Percentiles rank a stretch among this genome's conserved stretches.
phyloP scores from a whole-genome alignment of 768 basidiomycete species.

The Exidia glandulosa region DNA sequence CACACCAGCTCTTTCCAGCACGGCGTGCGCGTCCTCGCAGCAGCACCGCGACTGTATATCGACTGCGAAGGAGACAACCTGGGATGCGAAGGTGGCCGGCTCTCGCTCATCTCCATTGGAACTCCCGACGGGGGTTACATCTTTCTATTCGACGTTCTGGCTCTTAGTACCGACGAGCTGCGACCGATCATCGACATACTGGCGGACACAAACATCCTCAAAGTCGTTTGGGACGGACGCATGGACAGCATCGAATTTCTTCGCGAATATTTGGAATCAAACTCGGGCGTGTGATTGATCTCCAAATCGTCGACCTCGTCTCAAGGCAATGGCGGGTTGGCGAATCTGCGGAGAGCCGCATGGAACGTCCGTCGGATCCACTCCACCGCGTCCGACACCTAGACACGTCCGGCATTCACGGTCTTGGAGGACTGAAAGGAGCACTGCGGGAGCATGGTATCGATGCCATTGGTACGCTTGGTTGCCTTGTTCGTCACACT shows the following conservation, averaged over 20 bases:
- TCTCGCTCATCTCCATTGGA: background rate
- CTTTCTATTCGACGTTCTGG: constrained; percentile 28
- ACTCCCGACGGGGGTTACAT: constrained; percentile 5
- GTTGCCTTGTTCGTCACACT: background rate
- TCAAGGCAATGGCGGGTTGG: no score
- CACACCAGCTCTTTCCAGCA: no score
- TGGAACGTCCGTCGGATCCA: constrained; percentile 13
- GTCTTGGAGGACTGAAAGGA: constrained; percentile 24
- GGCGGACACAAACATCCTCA: constrained; percentile 17
- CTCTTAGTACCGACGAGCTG: constrained; percentile 9
- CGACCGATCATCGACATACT: constrained; percentile 19
- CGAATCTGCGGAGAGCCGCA: constrained; percentile 19
- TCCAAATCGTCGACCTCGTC: constrained; percentile 30
- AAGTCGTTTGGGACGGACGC: constrained; percentile 34
- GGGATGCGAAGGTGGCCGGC: background rate
- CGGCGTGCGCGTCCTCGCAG: no score
- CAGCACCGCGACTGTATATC: no score
- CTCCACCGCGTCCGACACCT: constrained; percentile 10
- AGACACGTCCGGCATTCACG: constrained; percentile 21
- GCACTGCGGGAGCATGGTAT: constrained; percentile 19
- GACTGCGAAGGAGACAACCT: background rate
- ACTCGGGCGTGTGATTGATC: constrained; percentile 25
- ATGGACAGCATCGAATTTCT: constrained; percentile 29
- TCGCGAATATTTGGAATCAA: constrained; percentile 18
- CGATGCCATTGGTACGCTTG: constrained; percentile 9